Percentiles rank a stretch among this genome's conserved stretches.
Conservation (phyloP, 2,329 filamentous ascomycete species). For the Botrytis hyacinthi region DNA sequence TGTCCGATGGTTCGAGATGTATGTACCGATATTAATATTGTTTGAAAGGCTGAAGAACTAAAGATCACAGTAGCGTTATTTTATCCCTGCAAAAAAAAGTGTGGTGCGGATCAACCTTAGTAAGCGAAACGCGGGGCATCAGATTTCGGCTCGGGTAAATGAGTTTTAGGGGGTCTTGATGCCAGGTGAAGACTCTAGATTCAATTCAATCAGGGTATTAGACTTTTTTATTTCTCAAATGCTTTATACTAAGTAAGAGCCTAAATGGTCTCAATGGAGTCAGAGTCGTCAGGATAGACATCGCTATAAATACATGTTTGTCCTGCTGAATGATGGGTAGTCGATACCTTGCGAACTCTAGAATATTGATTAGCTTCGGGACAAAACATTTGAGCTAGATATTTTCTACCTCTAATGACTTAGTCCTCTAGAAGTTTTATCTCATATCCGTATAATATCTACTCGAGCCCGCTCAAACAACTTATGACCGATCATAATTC, state of each 20-base stretch:
- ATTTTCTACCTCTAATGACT: not conserved
- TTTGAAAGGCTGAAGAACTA: slow-evolving; percentile 18
- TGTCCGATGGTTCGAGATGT: not conserved
- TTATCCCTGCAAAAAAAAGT: slow-evolving; percentile 15
- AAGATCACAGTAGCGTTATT: slow-evolving; percentile 15
- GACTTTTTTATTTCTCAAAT: not conserved
- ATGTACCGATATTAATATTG: not conserved
- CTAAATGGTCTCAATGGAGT: not conserved
- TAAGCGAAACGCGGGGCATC: slow-evolving; percentile 10
- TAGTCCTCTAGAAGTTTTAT: not conserved
- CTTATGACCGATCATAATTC: slow-evolving; percentile 65
- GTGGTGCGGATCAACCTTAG: not conserved
- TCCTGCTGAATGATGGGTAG: not conserved
- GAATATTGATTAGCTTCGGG: not conserved
- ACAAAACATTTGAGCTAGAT: not conserved
- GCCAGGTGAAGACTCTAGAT: not conserved
- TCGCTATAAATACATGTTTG: not conserved
- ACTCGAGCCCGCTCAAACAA: slow-evolving; percentile 81
- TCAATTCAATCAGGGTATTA: not conserved
- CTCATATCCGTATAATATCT: slow-evolving; percentile 76
- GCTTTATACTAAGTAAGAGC: not conserved
- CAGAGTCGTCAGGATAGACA: not conserved
- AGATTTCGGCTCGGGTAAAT: slow-evolving; percentile 5
- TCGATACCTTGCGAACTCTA: not conserved
- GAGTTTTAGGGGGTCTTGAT: not conserved